Base-by-base conservation (phyloP, 2,329 filamentous ascomycete genomes). In the Sporothrix inflata region DNA sequence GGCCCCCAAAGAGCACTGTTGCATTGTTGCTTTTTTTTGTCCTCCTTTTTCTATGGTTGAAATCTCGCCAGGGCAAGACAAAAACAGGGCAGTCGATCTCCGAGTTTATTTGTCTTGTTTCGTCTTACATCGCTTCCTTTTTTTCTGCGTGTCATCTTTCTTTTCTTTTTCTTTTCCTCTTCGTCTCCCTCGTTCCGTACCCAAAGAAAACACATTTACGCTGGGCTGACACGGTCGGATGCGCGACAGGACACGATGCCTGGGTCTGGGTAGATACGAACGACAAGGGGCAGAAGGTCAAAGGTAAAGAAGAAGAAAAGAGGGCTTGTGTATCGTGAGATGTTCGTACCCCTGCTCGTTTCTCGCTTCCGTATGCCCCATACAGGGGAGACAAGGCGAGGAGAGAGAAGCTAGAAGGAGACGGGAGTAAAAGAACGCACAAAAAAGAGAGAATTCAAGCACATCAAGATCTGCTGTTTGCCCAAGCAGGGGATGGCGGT, bases 41-140 rank as follows among this genome's bases (percentile, higher is more conserved):
- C n/a, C 38, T n/a, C 24, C 24, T 14, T 14, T 4, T 9, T 30
- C 6, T 34, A 34, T 34, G 42, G 8, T 49, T 7, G 16, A 42
- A 11, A 66, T 66, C 30, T 49, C 63, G 19, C 65, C 65, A 67
- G 42, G 27, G 65, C 65, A 38, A 67, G 27, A 51, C 65, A 67
- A 16, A 38, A 27, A 24, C 60, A 70, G 55, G n/a, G 42, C 19
- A 63, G 55, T 30, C 45, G 65, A 67, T 53, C 45, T 67, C 65
- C 45, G 65, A 67, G 27, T 67, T 38, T 67, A 67, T 67, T 67
- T 67, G 65, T 51, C 65, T 67, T 67, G 69, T 57, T 57, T 69
- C 49, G 30, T 70, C 55, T 70, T 49, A 63, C 42, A 57, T 45
- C 67, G 30, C 27, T 38, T 42, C 49, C 9, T 42, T 53, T 42